These are phyloP conservation scores for Venturia asperata DNA, from an alignment of 2,329 filamentous ascomycete genomes.

Conservation along the genomic window DNA sequence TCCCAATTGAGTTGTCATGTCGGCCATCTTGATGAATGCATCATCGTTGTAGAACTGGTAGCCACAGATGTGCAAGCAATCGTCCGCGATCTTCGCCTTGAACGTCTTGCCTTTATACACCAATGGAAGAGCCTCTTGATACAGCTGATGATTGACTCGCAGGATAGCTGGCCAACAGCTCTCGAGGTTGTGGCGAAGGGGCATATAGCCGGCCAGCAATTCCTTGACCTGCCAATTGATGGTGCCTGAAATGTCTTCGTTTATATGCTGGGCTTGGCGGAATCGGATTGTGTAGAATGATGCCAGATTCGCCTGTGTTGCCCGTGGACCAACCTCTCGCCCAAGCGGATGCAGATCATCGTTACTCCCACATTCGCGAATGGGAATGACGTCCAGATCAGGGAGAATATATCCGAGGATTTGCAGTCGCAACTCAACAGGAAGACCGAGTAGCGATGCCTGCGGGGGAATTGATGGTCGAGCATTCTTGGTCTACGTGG, in stretches of 20 bases:
- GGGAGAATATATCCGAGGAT: conserved; percentile 15
- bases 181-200: conserved; percentile 14
- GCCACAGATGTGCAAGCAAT: not conserved
- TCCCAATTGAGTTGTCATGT: not conserved
- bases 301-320: not conserved
- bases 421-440: conserved; percentile 15
- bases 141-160: conserved; percentile 8
- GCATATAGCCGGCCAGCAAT: conserved; percentile 1
- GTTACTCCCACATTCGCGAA: not conserved
- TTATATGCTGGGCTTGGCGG: not conserved
- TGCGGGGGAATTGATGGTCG: not conserved
- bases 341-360: not conserved
- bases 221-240: not conserved
- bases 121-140: conserved; percentile 6
- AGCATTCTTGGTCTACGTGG: not conserved
- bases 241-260: not conserved
- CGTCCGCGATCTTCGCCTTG: conserved; percentile 5
- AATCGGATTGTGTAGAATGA: not conserved
- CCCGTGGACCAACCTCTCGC: not conserved
- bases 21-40: not conserved
- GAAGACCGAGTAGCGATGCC: conserved; percentile 13
- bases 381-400: not conserved
- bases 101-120: conserved; percentile 15
- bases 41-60: not conserved
- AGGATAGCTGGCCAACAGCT: conserved; percentile 1